Evolutionary conservation across 306 rosid genomes (phyloP).

Genomic region (Pterocarpus macrocarpus): DNA sequence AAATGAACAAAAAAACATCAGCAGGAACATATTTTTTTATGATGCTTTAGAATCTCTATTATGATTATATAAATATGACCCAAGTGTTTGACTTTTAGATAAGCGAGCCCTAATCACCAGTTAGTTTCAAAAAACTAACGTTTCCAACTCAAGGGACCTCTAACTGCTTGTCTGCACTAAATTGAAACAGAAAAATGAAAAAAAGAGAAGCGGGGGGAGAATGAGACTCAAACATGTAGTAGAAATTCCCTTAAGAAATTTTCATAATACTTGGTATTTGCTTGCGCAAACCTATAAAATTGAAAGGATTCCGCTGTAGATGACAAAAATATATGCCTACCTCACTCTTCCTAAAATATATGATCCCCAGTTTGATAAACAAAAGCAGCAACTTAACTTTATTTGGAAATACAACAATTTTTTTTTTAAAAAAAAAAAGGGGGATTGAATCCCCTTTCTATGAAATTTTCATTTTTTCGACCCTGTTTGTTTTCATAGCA

Average conservation of each 20-base stretch:
- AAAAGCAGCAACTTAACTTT: constrained; percentile 9
- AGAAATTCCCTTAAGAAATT: constrained; percentile 1
- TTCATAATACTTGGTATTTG: not conserved
- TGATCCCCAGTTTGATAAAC: constrained; percentile 7
- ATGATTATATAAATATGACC: constrained; percentile 1
- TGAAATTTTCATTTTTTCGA: constrained; percentile 12
- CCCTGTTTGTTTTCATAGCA: not conserved
- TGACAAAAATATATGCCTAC: constrained; percentile 1
- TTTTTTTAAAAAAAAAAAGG: not conserved
- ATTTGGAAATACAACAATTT: constrained; percentile 28
- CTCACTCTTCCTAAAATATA: constrained; percentile 22
- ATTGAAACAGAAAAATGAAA: not conserved
- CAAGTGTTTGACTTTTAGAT: not conserved
- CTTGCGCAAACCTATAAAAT: not conserved
- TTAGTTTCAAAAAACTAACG: constrained; percentile 3
- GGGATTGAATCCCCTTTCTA: not conserved
- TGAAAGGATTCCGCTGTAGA: not conserved
- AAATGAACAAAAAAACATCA: not conserved
- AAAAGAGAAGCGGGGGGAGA: not conserved
- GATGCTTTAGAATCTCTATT: constrained; percentile 7
- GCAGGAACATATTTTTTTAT: not conserved
- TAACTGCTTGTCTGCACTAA: not conserved
- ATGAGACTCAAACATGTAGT: constrained; percentile 1
- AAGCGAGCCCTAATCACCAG: constrained; percentile 6
- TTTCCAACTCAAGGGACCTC: constrained; percentile 3